Percentiles rank a stretch among this genome's conserved stretches.
phyloP scores from a whole-genome alignment of 2,329 filamentous ascomycete species.

The Zasmidium cellare region DNA sequence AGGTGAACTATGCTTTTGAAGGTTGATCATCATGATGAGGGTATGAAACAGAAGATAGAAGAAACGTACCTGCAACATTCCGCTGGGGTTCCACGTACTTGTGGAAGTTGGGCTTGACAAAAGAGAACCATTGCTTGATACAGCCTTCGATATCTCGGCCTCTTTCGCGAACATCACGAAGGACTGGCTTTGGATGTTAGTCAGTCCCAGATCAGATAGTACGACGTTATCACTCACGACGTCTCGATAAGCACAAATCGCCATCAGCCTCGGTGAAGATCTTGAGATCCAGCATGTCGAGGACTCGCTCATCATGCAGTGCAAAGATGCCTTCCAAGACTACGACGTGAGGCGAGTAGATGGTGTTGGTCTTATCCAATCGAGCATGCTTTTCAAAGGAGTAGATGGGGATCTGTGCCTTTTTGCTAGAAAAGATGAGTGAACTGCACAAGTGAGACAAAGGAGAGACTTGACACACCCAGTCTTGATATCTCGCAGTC shows the following conservation, averaged over 20 bases:
- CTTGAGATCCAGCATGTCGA: conserved; percentile 90
- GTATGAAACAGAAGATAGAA: conserved; percentile 3
- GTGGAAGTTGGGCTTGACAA: conserved; percentile 95
- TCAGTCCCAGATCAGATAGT: conserved; percentile 63
- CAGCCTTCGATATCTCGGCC: conserved; percentile 91
- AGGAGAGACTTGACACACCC: conserved; percentile 61
- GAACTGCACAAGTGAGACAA: background rate
- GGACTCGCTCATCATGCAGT: conserved; percentile 80
- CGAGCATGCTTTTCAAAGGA: conserved; percentile 92
- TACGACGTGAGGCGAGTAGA: conserved; percentile 95
- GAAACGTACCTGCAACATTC: conserved; percentile 68
- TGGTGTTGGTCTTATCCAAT: conserved; percentile 73
- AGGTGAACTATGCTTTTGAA: conserved; percentile 43
- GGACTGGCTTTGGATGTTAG: conserved; percentile 52
- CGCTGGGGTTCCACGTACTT: conserved; percentile 91
- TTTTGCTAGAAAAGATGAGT: conserved; percentile 57
- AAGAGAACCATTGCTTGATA: conserved; percentile 97
- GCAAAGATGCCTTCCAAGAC: conserved; percentile 96
- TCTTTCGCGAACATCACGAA: conserved; percentile 85
- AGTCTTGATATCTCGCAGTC: conserved; percentile 79
- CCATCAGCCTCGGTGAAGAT: conserved; percentile 97
- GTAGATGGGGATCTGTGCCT: conserved; percentile 89
- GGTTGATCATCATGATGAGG: conserved; percentile 36
- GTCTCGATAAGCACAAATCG: conserved; percentile 85
- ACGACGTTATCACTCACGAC: conserved; percentile 61